These are phyloP conservation scores for Rubia occidens DNA, from an alignment of 305 asterid genomes.

Conservation along the genomic window DNA sequence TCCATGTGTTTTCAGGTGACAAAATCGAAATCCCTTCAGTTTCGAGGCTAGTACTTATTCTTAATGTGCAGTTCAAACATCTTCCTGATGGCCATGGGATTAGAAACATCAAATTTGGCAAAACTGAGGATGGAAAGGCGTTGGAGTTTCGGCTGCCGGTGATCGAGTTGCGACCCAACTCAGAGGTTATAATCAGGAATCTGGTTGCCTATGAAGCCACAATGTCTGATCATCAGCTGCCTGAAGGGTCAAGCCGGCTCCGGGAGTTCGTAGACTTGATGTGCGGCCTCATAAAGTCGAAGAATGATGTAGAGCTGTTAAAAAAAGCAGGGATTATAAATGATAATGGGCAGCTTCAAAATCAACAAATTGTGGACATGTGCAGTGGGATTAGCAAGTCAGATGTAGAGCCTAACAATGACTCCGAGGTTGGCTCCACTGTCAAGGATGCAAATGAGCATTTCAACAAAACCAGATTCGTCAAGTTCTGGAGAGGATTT, in stretches of 20 bases:
- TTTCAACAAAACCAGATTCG: neutral
- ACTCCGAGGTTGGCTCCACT: neutral
- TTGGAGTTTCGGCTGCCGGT: neutral
- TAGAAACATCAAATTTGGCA: conserved; percentile 1
- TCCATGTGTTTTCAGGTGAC: neutral
- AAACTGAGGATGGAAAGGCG: neutral
- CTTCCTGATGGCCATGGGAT: conserved; percentile 15
- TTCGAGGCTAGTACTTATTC: neutral
- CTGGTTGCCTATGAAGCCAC: conserved; percentile 3
- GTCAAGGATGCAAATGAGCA: neutral
- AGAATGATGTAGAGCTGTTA: conserved; percentile 10
- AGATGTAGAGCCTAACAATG: neutral
- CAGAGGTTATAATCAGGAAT: neutral
- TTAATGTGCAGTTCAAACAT: neutral
- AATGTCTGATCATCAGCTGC: neutral
- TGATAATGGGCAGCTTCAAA: neutral
- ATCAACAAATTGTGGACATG: neutral
- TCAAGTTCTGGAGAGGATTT: neutral
- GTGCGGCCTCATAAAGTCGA: conserved; percentile 12
- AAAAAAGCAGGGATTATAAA: neutral
- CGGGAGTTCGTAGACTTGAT: conserved; percentile 16
- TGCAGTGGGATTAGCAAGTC: conserved; percentile 7
- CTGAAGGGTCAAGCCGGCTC: conserved; percentile 3
- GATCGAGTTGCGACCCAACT: neutral
- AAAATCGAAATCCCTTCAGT: conserved; percentile 8